Conservation (phyloP, 768 basidiomycete genomes). For the Coprinellus aureogranulatus region DNA sequence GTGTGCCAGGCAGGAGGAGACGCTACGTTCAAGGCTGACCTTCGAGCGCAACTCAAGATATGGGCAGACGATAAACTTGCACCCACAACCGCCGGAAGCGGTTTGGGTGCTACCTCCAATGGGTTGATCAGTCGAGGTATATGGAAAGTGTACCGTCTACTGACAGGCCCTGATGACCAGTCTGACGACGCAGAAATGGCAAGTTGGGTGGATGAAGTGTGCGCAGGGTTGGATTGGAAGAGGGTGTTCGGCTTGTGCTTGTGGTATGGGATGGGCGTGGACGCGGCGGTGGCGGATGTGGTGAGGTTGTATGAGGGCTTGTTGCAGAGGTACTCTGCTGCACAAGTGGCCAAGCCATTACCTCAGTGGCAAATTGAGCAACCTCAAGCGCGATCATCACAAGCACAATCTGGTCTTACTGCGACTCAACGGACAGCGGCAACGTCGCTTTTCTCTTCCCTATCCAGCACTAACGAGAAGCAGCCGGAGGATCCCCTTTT, state of each 20-base stretch:
- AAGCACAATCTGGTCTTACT: slow-evolving; percentile 25
- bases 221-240: slow-evolving; percentile 88
- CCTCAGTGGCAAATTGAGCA: slow-evolving; percentile 50
- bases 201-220: slow-evolving; percentile 45
- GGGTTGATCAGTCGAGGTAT: slow-evolving; percentile 55
- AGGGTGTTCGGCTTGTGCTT: slow-evolving; percentile 85
- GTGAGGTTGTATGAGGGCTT: slow-evolving; percentile 59
- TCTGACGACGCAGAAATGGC: slow-evolving; percentile 54
- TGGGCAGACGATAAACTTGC: slow-evolving; percentile 69
- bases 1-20: slow-evolving; percentile 86
- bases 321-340: slow-evolving; percentile 27
- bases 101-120: slow-evolving; percentile 15
- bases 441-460: slow-evolving; percentile 30
- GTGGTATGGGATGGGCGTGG: slow-evolving; percentile 80
- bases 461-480: slow-evolving; percentile 21
- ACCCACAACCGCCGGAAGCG: slow-evolving; percentile 35
- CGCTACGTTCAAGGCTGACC: slow-evolving; percentile 65
- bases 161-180: slow-evolving; percentile 66
- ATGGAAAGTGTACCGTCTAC: slow-evolving; percentile 77
- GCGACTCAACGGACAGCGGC: slow-evolving; percentile 9
- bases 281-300: slow-evolving; percentile 67
- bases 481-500: slow-evolving; percentile 65
- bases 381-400: slow-evolving; percentile 19
- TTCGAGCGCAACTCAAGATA: slow-evolving; percentile 70
- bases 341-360: slow-evolving; percentile 48